Base-by-base conservation (phyloP, 805 yeast genomes). In the Sugiyamaella smithiae region DNA sequence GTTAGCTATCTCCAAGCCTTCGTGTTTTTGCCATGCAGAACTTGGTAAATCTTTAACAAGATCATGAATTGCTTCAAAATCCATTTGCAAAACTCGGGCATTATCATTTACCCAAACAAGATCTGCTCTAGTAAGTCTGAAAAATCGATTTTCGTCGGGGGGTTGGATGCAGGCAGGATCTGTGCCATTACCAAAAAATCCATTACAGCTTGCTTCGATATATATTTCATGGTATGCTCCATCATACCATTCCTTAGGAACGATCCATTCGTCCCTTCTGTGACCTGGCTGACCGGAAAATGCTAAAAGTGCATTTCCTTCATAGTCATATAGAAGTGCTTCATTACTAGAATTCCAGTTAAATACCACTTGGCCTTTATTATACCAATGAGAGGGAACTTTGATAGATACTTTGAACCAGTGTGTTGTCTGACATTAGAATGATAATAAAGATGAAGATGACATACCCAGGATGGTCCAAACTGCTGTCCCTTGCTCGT, bases 141-240 rank as follows among this genome's bases (percentile, higher is more conserved):
- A 93, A 63, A 75, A 81, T 51, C 88, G 74, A 63, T 86, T 81
- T 19, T 82, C 79, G 57, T 83, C 81, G 1, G 89, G 89, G 2
- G 87, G 87, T 47, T 72, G 72, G 23, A 84, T 85, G 35, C 58
- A 61, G 37, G 61, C 57, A 45, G 68, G 73, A n/a, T 51, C 53
- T 32, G 70, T 65, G 37, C 85, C 84, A 54, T 81, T 78, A 7
- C 96, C 96, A 67, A 87, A 88, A 95, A 93, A 90, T 12, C 96
- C 96, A 68, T 91, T 93, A 64, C 97, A 90, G 11, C 93, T 86
- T 63, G 88, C 82, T 65, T 91, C 99, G 48, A 93, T 69, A 65
- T 85, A 93, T 56, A 90, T 86, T 1, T 67, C 65, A 61, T 84
- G 86, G 55, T 78, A 73, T 7, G 73, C 68, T 2, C 78, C 71